Evolutionary conservation across 202 grass and related monocot species (phyloP), one percentile per base, ranked within the genome.

Genomic region (Panicum virgatum): DNA sequence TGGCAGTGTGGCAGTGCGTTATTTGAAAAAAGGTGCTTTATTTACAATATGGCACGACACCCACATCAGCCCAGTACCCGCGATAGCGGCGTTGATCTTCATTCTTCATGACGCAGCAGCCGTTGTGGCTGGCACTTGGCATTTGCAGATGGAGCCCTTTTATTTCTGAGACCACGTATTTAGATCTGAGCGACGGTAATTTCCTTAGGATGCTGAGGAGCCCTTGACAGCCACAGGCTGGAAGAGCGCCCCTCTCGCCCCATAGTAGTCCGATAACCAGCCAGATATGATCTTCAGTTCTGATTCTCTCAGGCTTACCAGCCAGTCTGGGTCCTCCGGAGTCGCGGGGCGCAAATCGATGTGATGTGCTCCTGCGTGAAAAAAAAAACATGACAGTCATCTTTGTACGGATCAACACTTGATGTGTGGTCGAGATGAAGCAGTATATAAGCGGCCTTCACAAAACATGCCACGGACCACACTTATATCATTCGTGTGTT

Each of bases 341-440:
- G 90, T 91, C 0, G 90, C 69, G 0, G 90, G 90, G 37, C 90
- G 86, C 75, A 94, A 15, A 73, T 97, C 95, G 8, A 94, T 92
- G 76, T 97, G 92, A 77, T 94, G 95, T 12, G 95, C 95, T 81
- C 95, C 92, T 97, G 90, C 40, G 62, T 93, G 81, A 52, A 73
- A 64, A 73, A 4, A 34, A 82, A 62, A 66, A 18, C 36, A 73
- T 37, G 13, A 48, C 18, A 50, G 27, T 23, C 7, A 38, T 75
- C 29, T 42, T 4, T 0, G 15, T 36, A 26, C 0, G n/a, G n/a
- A n/a, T n/a, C n/a, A n/a, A n/a, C n/a, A 48, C 47, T 42, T 12
- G 27, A 67, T 76, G 58, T 48, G 45, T 2, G 7, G 22, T 57
- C 1, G 9, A 25, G 51, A 46, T 3, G 5, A 50, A n/a, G 1